Evolutionary conservation across 345 rosid species (phyloP).

Genomic region (Euphorbia lathyris): DNA sequence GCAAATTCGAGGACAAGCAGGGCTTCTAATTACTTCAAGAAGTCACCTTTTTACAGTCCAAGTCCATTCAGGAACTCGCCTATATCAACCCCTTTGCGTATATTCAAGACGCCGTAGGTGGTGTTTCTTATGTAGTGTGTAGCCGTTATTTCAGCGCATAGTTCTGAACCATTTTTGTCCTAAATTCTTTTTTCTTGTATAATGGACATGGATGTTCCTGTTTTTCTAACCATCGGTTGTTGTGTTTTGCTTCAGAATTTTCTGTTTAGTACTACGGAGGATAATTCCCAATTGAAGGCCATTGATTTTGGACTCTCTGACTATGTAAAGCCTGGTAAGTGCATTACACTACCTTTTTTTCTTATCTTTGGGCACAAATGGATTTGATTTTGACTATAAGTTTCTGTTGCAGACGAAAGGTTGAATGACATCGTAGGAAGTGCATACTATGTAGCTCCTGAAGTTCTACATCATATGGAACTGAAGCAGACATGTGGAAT

Average conservation of each 20-base stretch:
- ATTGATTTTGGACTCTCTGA: conserved; percentile 99
- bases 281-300: conserved; percentile 72
- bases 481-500: conserved; percentile 99
- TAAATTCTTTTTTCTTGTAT: background rate
- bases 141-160: background rate
- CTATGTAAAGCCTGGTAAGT: conserved; percentile 84
- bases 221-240: conserved; percentile 1
- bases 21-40: conserved; percentile 44
- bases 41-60: conserved; percentile 71
- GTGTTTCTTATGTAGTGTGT: background rate
- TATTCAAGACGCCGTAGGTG: conserved; percentile 72
- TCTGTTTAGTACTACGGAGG: conserved; percentile 65
- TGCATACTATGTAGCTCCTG: conserved; percentile 98
- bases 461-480: conserved; percentile 91
- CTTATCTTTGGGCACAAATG: conserved; percentile 11
- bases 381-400: conserved; percentile 23
- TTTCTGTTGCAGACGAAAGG: conserved; percentile 69
- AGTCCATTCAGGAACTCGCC: conserved; percentile 94
- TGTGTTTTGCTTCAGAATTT: conserved; percentile 58
- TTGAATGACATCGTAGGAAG: conserved; percentile 97
- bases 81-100: conserved; percentile 69
- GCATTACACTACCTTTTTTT: background rate
- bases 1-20: conserved; percentile 39
- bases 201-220: background rate
- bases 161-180: background rate